A percentile compares a stretch with the other conserved stretches of the same genome.
These are phyloP conservation scores for Ophiostoma ulmi DNA, from an alignment of 2,329 filamentous ascomycete species.

Conservation along the genomic window DNA sequence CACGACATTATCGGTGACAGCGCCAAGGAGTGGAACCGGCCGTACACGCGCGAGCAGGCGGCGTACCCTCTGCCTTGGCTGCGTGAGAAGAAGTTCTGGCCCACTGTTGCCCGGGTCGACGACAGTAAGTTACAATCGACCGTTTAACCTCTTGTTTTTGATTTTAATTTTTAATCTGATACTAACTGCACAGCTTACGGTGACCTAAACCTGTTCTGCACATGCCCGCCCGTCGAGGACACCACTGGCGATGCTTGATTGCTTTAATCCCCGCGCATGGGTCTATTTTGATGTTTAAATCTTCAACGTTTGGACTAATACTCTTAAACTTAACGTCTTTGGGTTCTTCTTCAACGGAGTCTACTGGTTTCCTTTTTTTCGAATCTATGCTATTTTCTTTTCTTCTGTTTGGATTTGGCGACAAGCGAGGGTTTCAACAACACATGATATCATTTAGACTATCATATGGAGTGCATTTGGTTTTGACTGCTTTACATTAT, in stretches of 20 bases:
- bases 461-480: constrained; percentile 4
- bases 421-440: constrained; percentile 25
- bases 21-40: constrained; percentile 66
- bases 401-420: neutral
- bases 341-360: constrained; percentile 9
- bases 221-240: constrained; percentile 77
- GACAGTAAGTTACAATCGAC: constrained; percentile 59
- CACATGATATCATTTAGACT: constrained; percentile 14
- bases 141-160: neutral
- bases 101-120: constrained; percentile 76
- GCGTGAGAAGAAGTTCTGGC: constrained; percentile 97
- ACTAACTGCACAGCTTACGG: constrained; percentile 63
- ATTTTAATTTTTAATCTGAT: neutral
- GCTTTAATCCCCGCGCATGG: neutral
- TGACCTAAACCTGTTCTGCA: constrained; percentile 91
- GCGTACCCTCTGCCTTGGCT: constrained; percentile 81
- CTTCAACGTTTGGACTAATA: constrained; percentile 9
- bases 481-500: neutral
- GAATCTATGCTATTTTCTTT: neutral
- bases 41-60: constrained; percentile 74
- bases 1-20: constrained; percentile 63
- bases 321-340: constrained; percentile 19
- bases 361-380: neutral
- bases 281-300: neutral
- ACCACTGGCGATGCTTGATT: constrained; percentile 37